Conservation (phyloP, 345 rosid genomes). For the Lepidium didymum region DNA sequence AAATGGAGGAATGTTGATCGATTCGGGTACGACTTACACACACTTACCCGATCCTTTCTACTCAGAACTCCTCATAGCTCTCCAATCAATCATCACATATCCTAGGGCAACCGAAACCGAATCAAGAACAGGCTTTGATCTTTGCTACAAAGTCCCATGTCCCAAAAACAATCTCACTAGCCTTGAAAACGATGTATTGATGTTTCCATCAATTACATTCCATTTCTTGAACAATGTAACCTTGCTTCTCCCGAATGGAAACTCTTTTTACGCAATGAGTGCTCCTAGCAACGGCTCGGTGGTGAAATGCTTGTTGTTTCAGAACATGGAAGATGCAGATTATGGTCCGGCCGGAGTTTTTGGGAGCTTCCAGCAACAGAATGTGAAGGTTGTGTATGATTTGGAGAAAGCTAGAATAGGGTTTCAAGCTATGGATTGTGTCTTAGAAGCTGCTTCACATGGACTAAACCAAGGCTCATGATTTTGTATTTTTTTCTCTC, state of each 20-base stretch:
- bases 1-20: constrained; percentile 77
- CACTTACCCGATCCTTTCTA: constrained; percentile 67
- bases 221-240: constrained; percentile 69
- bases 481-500: too few species aligned
- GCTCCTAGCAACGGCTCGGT: constrained; percentile 58
- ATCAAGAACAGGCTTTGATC: constrained; percentile 57
- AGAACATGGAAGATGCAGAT: constrained; percentile 60
- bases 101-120: constrained; percentile 61
- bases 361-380: constrained; percentile 86
- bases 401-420: constrained; percentile 72
- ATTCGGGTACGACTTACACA: constrained; percentile 85
- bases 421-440: constrained; percentile 74
- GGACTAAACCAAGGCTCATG: constrained; percentile 41
- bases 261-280: constrained; percentile 61
- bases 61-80: constrained; percentile 47
- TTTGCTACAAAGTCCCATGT: constrained; percentile 66
- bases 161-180: constrained; percentile 40
- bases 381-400: constrained; percentile 71
- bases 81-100: constrained; percentile 37
- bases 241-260: constrained; percentile 52
- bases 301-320: constrained; percentile 65
- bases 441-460: constrained; percentile 41
- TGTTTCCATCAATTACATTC: constrained; percentile 58
- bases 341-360: constrained; percentile 74
- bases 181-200: constrained; percentile 7